These are phyloP conservation scores for Tolypocladium album DNA, from an alignment of 2,329 filamentous ascomycete species.

Conservation along the genomic window DNA sequence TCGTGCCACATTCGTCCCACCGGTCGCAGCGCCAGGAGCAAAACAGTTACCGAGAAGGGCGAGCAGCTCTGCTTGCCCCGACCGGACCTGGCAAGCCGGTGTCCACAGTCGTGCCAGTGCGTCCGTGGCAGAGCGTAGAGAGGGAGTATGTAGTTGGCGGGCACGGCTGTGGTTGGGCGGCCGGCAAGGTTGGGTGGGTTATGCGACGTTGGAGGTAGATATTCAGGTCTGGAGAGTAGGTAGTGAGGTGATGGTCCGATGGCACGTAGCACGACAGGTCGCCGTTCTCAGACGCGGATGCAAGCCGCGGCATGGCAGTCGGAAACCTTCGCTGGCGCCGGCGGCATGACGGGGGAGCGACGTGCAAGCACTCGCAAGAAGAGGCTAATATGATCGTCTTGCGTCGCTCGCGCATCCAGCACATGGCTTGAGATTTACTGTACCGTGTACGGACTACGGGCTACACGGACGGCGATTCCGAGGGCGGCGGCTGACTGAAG, in stretches of 20 bases:
- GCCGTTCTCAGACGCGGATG: background rate
- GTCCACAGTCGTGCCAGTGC: background rate
- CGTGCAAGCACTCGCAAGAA: background rate
- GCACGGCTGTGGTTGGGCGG: background rate
- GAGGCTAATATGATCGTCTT: background rate
- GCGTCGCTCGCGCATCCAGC: background rate
- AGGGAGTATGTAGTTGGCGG: background rate
- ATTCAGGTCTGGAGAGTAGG: background rate
- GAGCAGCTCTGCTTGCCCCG: background rate
- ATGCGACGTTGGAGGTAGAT: background rate
- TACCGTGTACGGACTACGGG: background rate
- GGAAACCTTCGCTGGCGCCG: background rate
- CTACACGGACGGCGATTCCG: background rate
- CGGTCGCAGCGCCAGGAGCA: background rate
- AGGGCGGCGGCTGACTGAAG: background rate
- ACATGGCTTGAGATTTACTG: background rate
- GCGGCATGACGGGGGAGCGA: background rate
- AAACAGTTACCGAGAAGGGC: background rate
- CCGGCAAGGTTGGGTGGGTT: background rate
- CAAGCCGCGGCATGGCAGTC: background rate
- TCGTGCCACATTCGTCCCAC: conserved; percentile 2
- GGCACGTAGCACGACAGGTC: background rate
- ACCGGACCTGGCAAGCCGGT: background rate
- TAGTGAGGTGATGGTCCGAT: background rate
- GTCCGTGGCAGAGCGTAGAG: background rate